These are phyloP conservation scores for Phanerodontia chrysosporium DNA, from an alignment of 768 basidiomycete species.

Conservation along the genomic window DNA sequence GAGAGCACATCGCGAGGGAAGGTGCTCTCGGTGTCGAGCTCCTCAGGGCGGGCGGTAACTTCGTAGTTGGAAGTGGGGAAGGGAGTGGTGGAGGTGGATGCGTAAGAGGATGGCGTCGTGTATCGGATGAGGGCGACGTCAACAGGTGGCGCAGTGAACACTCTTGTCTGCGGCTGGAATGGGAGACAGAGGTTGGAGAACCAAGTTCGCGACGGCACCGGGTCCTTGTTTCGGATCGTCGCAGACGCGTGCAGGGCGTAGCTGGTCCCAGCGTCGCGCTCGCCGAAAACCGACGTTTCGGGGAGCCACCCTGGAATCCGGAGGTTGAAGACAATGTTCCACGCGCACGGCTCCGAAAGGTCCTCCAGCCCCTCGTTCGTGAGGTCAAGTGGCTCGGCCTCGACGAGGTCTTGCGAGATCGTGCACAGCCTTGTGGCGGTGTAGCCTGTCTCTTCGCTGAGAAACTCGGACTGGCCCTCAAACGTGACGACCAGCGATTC, in stretches of 20 bases:
- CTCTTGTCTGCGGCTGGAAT: slow-evolving; percentile 43
- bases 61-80: slow-evolving; percentile 31
- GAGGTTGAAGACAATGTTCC: slow-evolving; percentile 80
- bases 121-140: slow-evolving; percentile 52
- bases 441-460: slow-evolving; percentile 64
- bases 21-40: slow-evolving; percentile 11
- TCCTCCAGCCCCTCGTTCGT: slow-evolving; percentile 63
- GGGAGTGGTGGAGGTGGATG: slow-evolving; percentile 28
- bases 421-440: slow-evolving; percentile 63
- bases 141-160: slow-evolving; percentile 35
- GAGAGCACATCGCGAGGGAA: slow-evolving; percentile 43
- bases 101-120: slow-evolving; percentile 32
- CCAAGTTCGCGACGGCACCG: slow-evolving; percentile 37
- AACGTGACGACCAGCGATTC: slow-evolving; percentile 73
- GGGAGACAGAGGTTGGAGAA: slow-evolving; percentile 53
- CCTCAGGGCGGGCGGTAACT: slow-evolving; percentile 10
- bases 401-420: slow-evolving; percentile 57
- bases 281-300: slow-evolving; percentile 37
- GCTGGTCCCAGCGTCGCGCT: slow-evolving; percentile 47
- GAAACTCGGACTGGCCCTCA: slow-evolving; percentile 81
- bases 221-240: slow-evolving; percentile 47
- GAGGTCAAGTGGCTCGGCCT: slow-evolving; percentile 52
- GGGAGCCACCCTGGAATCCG: slow-evolving; percentile 92
- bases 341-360: slow-evolving; percentile 49
- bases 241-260: slow-evolving; percentile 70